Evolutionary conservation across 192 early-diverging fungal genomes (phyloP), one percentile per base, ranked within the genome.

Genomic region (Chytriomyces sp.): DNA sequence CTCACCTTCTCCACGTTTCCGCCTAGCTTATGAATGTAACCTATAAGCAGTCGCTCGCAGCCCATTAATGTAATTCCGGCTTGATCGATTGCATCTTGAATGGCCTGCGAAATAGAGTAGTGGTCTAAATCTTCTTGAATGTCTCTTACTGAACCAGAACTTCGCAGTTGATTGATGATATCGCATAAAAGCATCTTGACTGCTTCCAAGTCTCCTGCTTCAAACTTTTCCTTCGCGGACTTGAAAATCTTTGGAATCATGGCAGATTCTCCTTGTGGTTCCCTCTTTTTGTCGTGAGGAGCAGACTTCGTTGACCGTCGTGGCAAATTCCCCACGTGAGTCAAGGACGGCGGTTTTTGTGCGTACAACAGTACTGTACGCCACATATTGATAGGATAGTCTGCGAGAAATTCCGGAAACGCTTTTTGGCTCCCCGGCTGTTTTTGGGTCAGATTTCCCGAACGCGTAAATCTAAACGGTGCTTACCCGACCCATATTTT

Each of bases 301-400:
- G 22, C 56, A 75, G 76, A 31, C 72, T 67, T 39, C 61, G 68
- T 12, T 71, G 53, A 19, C 54, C 44, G 12, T 41, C 67, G 19
- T 75, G 56, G 3, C 77, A 63, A 65, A 70, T 71, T 30, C 28
- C 81, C 78, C n/a, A 77, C 75, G 14, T 58, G 81, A 30, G 70
- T 77, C 22, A 77, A 52, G 17, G 75, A 57, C 19, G 79, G 72
- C 2, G 82, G 79, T 54, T 74, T 68, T 52, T 82, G 69, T 7
- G 81, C 67, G 64, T 85, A 86, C 2, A 86, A 75, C 8, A 86
- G 53, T 19, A 81, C 85, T 22, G 85, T 86, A 39, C 73, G 70
- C 39, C 80, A 78, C 85, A 86, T 86, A n/a, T 80, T 76, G 5
- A 79, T 40, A 12, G 85, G 85, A 71, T 82, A 86, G 7, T 80